These are phyloP conservation scores for Platanus orientalis DNA, from an alignment of 164 flowering plant species.

Conservation along the genomic window DNA sequence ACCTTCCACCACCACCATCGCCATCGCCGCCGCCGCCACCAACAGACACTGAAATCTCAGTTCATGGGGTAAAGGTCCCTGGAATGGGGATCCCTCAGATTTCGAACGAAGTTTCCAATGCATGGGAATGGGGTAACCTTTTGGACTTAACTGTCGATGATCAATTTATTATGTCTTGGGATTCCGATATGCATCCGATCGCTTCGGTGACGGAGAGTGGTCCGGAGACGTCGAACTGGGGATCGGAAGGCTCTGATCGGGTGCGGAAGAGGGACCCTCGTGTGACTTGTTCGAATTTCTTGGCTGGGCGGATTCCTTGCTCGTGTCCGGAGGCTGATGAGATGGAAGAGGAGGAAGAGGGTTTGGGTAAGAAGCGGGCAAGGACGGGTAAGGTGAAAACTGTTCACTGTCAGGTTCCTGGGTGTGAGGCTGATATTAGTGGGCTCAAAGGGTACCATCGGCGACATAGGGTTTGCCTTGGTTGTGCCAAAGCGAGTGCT, in stretches of 20 bases:
- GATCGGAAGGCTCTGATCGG: constrained; percentile 20
- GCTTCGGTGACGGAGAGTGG: background rate
- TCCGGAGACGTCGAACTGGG: background rate
- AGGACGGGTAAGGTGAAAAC: constrained; percentile 19
- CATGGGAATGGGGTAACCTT: constrained; percentile 50
- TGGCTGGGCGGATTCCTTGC: constrained; percentile 82
- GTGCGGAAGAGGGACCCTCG: constrained; percentile 79
- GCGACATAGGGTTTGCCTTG: constrained; percentile 75
- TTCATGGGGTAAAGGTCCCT: too few species aligned
- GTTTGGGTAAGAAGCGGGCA: constrained; percentile 40
- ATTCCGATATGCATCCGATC: constrained; percentile 10
- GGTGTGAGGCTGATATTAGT: constrained; percentile 73
- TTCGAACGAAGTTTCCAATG: constrained; percentile 11
- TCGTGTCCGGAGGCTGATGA: constrained; percentile 91
- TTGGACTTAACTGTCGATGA: constrained; percentile 45
- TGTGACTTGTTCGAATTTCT: constrained; percentile 61
- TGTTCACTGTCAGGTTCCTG: constrained; percentile 72
- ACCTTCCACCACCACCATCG: constrained; percentile 1
- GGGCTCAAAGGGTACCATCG: constrained; percentile 89
- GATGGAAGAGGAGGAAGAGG: constrained; percentile 41
- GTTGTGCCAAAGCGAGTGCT: constrained; percentile 62
- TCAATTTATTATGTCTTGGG: constrained; percentile 19
- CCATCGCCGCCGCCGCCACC: background rate
- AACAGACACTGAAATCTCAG: too few species aligned
- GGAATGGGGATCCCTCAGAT: constrained; percentile 12